phyloP scores from a whole-genome alignment of 164 flowering plant species.

The Brasenia schreberi region DNA sequence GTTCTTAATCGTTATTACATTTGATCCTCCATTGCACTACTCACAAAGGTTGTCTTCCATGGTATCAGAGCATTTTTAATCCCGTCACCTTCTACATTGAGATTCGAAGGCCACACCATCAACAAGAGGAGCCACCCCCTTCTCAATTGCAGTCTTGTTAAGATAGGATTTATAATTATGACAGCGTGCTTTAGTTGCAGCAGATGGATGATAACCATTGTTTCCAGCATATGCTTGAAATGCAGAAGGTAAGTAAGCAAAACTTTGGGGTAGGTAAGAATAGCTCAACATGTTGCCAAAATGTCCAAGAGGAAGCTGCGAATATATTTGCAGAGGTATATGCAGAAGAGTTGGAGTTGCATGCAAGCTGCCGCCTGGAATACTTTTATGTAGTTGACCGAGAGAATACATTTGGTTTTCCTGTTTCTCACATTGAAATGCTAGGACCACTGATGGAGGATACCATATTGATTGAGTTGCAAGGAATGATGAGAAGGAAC shows the following conservation, averaged over 20 bases:
- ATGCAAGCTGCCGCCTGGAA: slow-evolving; percentile 41
- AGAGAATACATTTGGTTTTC: slow-evolving; percentile 40
- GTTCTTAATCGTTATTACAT: no score
- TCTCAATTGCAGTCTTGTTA: no score
- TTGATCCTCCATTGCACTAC: no score
- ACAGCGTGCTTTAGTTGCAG: no score
- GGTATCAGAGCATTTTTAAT: no score
- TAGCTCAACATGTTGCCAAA: slow-evolving; percentile 80
- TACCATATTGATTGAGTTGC: slow-evolving; percentile 36
- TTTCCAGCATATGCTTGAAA: slow-evolving; percentile 78
- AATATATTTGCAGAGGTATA: slow-evolving; percentile 61
- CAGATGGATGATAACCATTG: slow-evolving; percentile 71
- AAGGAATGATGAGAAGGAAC: slow-evolving; percentile 61
- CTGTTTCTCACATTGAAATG: slow-evolving; percentile 60
- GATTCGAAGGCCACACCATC: no score
- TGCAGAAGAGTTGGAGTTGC: slow-evolving; percentile 72
- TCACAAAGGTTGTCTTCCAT: no score
- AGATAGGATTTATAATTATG: no score
- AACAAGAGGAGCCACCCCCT: no score
- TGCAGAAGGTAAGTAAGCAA: slow-evolving; percentile 22
- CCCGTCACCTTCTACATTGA: no score
- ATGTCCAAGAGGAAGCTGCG: slow-evolving; percentile 84
- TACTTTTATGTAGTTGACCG: slow-evolving; percentile 43
- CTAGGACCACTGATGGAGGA: slow-evolving; percentile 58
- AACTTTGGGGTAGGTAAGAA: slow-evolving; percentile 45